Percentiles rank a stretch among this genome's conserved stretches.
These are phyloP conservation scores for Scheffersomyces lignicola DNA, from an alignment of 1,139 yeast genomes.

Conservation along the genomic window DNA sequence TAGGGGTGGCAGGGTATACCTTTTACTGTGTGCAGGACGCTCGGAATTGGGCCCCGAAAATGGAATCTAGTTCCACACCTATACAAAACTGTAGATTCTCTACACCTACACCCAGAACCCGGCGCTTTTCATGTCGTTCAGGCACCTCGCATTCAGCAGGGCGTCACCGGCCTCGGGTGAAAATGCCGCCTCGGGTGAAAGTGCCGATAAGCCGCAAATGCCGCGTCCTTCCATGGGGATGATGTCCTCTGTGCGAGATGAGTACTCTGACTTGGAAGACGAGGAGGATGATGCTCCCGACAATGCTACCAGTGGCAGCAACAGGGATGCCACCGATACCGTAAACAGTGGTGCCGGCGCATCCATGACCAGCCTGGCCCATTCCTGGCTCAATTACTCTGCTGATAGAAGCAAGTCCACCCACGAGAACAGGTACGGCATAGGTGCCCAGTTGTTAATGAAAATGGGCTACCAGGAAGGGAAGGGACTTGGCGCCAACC, in stretches of 20 bases:
- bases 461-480: constrained; percentile 90
- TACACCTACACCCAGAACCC: neutral
- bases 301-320: too few relatives aligned
- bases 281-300: constrained; percentile 15
- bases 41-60: neutral
- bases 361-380: neutral
- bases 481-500: constrained; percentile 71
- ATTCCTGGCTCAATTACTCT: constrained; percentile 2
- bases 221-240: constrained; percentile 5
- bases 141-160: constrained; percentile 12
- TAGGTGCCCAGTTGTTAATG: constrained; percentile 77
- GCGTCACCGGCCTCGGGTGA: constrained; percentile 5
- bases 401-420: constrained; percentile 1
- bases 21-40: constrained; percentile 2
- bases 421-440: constrained; percentile 54
- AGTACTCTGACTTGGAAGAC: constrained; percentile 24
- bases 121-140: constrained; percentile 2
- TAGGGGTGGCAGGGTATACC: constrained; percentile 4
- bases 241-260: constrained; percentile 18
- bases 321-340: neutral
- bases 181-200: too few relatives aligned
- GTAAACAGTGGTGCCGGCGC: neutral
- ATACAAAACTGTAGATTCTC: neutral
- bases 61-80: neutral
- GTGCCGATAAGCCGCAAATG: constrained; percentile 4